Percentiles rank a stretch among this genome's conserved stretches.
Evolutionary conservation across 228 moss, liverwort and hornwort species (phyloP).

Genomic region (Sphagnum magellanicum): DNA sequence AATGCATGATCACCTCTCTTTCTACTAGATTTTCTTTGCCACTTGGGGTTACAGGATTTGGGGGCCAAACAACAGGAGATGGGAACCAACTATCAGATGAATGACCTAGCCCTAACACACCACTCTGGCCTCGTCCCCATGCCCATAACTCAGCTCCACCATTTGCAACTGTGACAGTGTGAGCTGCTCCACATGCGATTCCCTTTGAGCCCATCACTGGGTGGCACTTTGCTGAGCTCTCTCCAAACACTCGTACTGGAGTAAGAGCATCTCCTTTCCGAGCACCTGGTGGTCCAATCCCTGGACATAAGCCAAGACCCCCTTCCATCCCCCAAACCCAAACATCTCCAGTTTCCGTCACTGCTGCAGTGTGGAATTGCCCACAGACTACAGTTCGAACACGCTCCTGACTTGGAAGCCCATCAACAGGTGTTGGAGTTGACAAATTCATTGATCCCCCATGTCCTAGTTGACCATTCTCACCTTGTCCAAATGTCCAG

Average conservation of each 20-base stretch:
- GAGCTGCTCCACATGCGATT: conserved; percentile 55
- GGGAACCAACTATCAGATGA: conserved; percentile 54
- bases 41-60: neutral
- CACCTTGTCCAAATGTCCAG: conserved; percentile 56
- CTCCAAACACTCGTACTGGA: conserved; percentile 51
- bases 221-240: conserved; percentile 40
- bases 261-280: conserved; percentile 42
- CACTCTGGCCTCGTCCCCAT: conserved; percentile 57
- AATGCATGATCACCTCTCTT: neutral
- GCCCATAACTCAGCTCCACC: conserved; percentile 51
- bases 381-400: conserved; percentile 49
- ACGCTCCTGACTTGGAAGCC: conserved; percentile 37
- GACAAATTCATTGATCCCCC: conserved; percentile 18
- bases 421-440: conserved; percentile 26
- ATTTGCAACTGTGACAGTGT: conserved; percentile 38
- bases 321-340: conserved; percentile 82
- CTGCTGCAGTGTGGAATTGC: conserved; percentile 40
- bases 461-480: conserved; percentile 51
- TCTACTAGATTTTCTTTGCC: neutral
- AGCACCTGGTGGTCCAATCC: conserved; percentile 47
- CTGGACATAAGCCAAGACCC: conserved; percentile 51
- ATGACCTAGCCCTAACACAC: conserved; percentile 47
- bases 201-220: conserved; percentile 33
- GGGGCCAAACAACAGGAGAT: conserved; percentile 52
- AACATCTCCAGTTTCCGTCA: conserved; percentile 41